Conservation (phyloP, 768 basidiomycete genomes). For the Suillus cothurnatus region DNA sequence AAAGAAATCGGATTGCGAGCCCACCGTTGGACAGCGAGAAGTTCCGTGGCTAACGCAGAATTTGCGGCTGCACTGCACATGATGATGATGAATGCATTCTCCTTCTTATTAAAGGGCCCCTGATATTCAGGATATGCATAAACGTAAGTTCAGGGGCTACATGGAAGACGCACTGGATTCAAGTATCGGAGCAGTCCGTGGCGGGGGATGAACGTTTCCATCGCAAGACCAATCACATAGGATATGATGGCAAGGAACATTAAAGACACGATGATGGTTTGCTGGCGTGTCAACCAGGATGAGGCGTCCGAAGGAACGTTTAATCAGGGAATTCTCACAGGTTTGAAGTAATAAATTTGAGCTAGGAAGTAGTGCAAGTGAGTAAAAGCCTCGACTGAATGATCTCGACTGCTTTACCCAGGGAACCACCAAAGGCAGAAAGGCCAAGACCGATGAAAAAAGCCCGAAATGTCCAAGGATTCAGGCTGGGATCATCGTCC, state of each 20-base stretch:
- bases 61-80: slow-evolving; percentile 59
- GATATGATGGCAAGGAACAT: slow-evolving; percentile 57
- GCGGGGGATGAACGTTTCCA: slow-evolving; percentile 50
- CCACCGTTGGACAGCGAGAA: slow-evolving; percentile 51
- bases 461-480: slow-evolving; percentile 42
- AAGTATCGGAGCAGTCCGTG: slow-evolving; percentile 48
- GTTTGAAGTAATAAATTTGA: slow-evolving; percentile 65
- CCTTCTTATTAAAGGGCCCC: slow-evolving; percentile 63
- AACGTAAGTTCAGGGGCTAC: background rate
- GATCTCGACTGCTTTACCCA: slow-evolving; percentile 35
- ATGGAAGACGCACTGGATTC: slow-evolving; percentile 42
- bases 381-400: slow-evolving; percentile 10
- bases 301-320: background rate
- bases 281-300: slow-evolving; percentile 30
- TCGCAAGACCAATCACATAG: slow-evolving; percentile 48
- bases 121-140: slow-evolving; percentile 18
- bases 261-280: slow-evolving; percentile 51
- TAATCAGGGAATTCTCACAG: slow-evolving; percentile 33
- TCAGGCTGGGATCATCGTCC: slow-evolving; percentile 31
- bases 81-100: slow-evolving; percentile 59
- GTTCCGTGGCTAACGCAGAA: slow-evolving; percentile 54
- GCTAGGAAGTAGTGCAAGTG: slow-evolving; percentile 31
- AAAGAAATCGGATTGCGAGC: background rate
- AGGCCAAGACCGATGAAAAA: slow-evolving; percentile 58
- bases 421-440: slow-evolving; percentile 51